Percentiles rank a stretch among this genome's conserved stretches.
These are phyloP conservation scores for Drechslera avenae DNA, from an alignment of 2,329 filamentous ascomycete genomes.

Conservation along the genomic window DNA sequence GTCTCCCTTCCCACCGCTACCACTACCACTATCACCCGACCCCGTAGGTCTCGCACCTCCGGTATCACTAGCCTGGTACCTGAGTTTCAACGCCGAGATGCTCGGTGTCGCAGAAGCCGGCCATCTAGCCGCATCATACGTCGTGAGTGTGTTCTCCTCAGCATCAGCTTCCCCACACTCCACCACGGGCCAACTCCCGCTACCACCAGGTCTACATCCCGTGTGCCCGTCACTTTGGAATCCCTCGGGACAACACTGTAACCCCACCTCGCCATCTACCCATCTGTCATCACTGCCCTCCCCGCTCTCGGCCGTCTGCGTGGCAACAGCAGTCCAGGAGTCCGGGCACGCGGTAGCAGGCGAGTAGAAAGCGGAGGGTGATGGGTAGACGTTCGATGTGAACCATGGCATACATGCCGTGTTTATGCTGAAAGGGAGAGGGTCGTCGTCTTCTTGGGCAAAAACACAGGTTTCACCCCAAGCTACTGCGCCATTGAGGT, in stretches of 20 bases:
- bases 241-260: constrained; percentile 30
- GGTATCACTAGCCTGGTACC: constrained; percentile 21
- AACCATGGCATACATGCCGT: constrained; percentile 40
- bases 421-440: constrained; percentile 81
- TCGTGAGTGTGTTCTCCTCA: constrained; percentile 23
- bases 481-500: constrained; percentile 13
- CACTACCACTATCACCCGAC: constrained; percentile 38
- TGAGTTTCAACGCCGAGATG: constrained; percentile 23
- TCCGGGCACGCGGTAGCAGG: constrained; percentile 31
- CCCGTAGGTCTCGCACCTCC: constrained; percentile 5
- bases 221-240: constrained; percentile 22
- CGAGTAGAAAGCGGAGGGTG: constrained; percentile 25
- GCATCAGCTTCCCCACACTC: constrained; percentile 30
- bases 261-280: constrained; percentile 27
- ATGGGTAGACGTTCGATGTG: constrained; percentile 14
- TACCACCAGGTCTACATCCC: constrained; percentile 18
- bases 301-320: constrained; percentile 16
- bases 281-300: constrained; percentile 14
- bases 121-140: constrained; percentile 19
- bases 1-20: constrained; percentile 17
- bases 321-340: constrained; percentile 27
- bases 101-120: constrained; percentile 15
- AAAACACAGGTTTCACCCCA: constrained; percentile 93
- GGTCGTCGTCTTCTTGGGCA: constrained; percentile 69
- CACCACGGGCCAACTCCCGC: constrained; percentile 16